These are phyloP conservation scores for Oemleria cerasiformis DNA, from an alignment of 306 rosid species.

Conservation along the genomic window DNA sequence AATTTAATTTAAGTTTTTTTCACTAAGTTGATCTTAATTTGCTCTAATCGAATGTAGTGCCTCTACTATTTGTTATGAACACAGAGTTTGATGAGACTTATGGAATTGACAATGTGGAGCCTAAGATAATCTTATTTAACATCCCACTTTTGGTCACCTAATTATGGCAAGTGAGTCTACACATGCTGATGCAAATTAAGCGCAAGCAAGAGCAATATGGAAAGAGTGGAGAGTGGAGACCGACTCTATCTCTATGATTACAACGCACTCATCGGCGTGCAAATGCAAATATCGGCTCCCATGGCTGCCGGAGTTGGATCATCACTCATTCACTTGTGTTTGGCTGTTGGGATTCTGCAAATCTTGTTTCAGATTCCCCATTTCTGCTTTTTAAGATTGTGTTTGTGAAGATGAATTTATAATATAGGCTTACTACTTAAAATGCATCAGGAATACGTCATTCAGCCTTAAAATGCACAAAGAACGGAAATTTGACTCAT, in stretches of 20 bases:
- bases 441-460: too few species aligned
- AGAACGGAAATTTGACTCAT: too few species aligned
- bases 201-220: background rate
- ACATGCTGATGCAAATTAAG: background rate
- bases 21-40: too few species aligned
- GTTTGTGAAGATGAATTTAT: background rate
- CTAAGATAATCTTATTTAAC: slow-evolving; percentile 6
- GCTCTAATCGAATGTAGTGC: background rate
- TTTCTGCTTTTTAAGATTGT: background rate
- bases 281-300: background rate
- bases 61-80: background rate
- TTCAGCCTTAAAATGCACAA: too few species aligned
- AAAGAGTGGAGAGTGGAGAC: background rate
- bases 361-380: background rate
- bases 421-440: too few species aligned
- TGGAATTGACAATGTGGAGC: background rate
- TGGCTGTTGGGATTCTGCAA: background rate
- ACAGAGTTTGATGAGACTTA: background rate
- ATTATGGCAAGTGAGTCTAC: background rate
- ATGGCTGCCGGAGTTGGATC: background rate
- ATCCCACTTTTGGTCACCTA: slow-evolving; percentile 2
- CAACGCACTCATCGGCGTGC: slow-evolving; percentile 12
- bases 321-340: background rate
- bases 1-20: too few species aligned
- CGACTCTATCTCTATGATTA: slow-evolving; percentile 3